Base-by-base conservation (phyloP, 768 basidiomycete species). In the Pleurotus tuoliensis region DNA sequence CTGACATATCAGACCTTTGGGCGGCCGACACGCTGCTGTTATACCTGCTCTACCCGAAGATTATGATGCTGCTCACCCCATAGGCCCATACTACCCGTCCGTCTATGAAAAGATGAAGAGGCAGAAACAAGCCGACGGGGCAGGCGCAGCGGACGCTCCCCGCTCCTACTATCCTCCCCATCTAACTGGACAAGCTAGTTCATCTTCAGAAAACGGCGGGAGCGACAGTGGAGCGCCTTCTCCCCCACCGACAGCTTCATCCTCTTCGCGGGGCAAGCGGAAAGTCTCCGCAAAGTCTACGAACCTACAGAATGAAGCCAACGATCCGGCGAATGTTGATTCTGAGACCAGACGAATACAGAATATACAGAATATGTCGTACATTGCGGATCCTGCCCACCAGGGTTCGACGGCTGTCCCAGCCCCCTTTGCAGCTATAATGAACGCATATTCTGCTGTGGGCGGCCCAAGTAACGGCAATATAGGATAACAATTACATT, bases 11-110 rank as follows among this genome's bases (percentile, higher is more conserved):
- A 90, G 88, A 62, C 86, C 82, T 45, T 77, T 91, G 56, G 90
- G 90, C 55, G 90, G 90, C 63, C 78, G 90, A 39, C 90, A 92
- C 62, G 90, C 90, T 38, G 84, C 88, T 59, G 90, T 92, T 54
- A 87, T 87, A 50, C 89, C 89, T 46, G 89, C 89, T 0, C 74
- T 90, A 5, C 87, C 88, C 6, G 90, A 91, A 64, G 88, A 89
- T 55, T 85, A 83, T 45, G 82, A 84, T 50, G 70, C 77, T 2
- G 75, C 74, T 15, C 66, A 73, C 63, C 76, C 77, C 4, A 69
- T 78, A 24, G 77, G 80, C 27, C 71, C 76, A 4, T 76, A 80
- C 56, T 80, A 81, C 47, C 77, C 76, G 11, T 64, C 67, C 1
- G 72, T 75, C 30, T 64, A 67, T 46, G 66, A 72, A 53, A 71